Evolutionary conservation across 805 yeast species (phyloP), one percentile per base, ranked within the genome.

Genomic region (Hanseniaspora meyeri): DNA sequence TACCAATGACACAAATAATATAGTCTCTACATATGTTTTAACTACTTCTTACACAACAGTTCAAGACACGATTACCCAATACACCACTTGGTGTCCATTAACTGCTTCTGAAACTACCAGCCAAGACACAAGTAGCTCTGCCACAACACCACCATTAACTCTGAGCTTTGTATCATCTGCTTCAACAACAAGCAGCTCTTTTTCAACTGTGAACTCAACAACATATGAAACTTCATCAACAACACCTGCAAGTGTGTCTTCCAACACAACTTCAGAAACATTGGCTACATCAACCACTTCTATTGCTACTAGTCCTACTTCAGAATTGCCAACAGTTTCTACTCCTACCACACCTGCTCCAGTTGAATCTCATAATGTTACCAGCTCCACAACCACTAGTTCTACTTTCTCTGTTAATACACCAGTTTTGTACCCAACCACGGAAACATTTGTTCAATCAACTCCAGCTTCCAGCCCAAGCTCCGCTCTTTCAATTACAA

Each of bases 1-100:
- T 14, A 34, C 36, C 11, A 51, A 57, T 52, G 46, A 61, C 53
- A 51, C 53, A 29, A 65, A 71, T 50, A 39, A 58, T 11, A 53
- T 61, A 3, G 58, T 62, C 40, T 57, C 68, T 9, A 60, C 64
- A 27, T 65, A 68, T 19, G 46, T 58, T 5, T 54, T 66, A 16
- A 66, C 72, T 34, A 66, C 72, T 48, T 63, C 67, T 17, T 67
- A 72, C 7, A 62, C 65, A 5, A 64, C 70, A 5, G 51, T 57
- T 14, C 57, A 58, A 20, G 70, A 74, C 16, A 58, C 59, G 3
- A 66, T 52, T 46, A 76, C 75, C 14, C 63, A 64, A 19, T 77
- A 69, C 67, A 71, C 75, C 16, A 72, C 76, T 6, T 72, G 70
- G 65, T 72, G 75, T 59, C 76, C 76, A 40, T 57, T 66, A 38